phyloP scores from a whole-genome alignment of 768 basidiomycete species.

The Kwoniella botswanensis region DNA sequence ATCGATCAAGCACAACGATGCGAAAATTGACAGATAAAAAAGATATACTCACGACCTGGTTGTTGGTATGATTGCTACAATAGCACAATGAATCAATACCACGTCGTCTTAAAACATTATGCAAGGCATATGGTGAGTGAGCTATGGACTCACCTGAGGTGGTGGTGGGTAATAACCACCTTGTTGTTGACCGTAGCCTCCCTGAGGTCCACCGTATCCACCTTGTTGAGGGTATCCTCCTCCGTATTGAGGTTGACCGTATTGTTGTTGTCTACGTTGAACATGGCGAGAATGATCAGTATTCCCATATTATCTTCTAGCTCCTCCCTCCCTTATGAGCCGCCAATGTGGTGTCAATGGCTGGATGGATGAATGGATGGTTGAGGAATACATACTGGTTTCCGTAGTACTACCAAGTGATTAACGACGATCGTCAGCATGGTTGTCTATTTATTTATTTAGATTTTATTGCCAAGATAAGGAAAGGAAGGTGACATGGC shows the following conservation, averaged over 20 bases:
- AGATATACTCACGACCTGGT: slow-evolving; percentile 38
- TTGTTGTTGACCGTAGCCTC: slow-evolving; percentile 34
- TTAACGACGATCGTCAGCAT: neutral
- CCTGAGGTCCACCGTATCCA: slow-evolving; percentile 32
- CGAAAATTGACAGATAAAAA: slow-evolving; percentile 3
- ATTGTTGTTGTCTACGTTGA: slow-evolving; percentile 16
- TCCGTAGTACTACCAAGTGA: slow-evolving; percentile 39
- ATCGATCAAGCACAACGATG: too few relatives aligned
- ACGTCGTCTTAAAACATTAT: too few relatives aligned
- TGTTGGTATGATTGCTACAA: slow-evolving; percentile 47
- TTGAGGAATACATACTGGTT: slow-evolving; percentile 37
- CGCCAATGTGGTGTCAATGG: neutral
- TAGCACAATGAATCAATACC: too few relatives aligned
- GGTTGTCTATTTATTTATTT: neutral
- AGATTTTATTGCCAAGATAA: neutral
- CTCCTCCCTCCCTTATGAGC: neutral
- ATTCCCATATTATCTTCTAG: neutral
- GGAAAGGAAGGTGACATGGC: neutral
- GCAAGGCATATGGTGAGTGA: neutral
- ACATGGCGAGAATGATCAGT: neutral
- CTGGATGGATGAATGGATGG: neutral
- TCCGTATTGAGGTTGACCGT: slow-evolving; percentile 23
- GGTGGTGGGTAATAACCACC: slow-evolving; percentile 51
- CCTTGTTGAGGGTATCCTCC: slow-evolving; percentile 39
- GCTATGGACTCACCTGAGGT: slow-evolving; percentile 33